A percentile compares a stretch with the other conserved stretches of the same genome.
These are phyloP conservation scores for Septoria linicola DNA, from an alignment of 2,329 filamentous ascomycete species.

Conservation along the genomic window DNA sequence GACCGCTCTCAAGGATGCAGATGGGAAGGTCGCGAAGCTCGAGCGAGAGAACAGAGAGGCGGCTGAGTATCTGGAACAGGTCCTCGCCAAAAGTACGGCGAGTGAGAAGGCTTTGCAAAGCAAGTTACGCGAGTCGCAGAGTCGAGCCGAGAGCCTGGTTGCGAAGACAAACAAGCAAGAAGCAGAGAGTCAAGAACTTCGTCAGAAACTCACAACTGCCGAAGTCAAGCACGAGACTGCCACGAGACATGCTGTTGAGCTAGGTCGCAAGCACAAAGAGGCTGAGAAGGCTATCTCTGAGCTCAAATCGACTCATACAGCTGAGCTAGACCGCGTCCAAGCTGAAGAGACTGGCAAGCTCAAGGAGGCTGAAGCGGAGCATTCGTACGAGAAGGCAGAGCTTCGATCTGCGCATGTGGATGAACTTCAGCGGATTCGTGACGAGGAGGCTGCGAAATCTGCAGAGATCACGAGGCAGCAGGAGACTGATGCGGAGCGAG, in stretches of 20 bases:
- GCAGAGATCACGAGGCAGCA: neutral
- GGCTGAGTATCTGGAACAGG: conserved; percentile 23
- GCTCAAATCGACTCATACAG: conserved; percentile 1
- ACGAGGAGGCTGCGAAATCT: neutral
- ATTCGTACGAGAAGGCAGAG: conserved; percentile 5
- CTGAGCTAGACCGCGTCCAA: conserved; percentile 3
- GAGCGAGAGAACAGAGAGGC: conserved; percentile 25
- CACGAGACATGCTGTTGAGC: conserved; percentile 11
- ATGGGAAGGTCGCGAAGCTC: conserved; percentile 21
- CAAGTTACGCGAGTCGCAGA: conserved; percentile 24
- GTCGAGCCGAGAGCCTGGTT: conserved; percentile 15
- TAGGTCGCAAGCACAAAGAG: conserved; percentile 5
- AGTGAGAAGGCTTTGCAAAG: conserved; percentile 16
- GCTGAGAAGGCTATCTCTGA: neutral
- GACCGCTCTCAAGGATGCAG: conserved; percentile 13
- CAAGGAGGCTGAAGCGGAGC: conserved; percentile 5
- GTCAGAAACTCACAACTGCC: conserved; percentile 24
- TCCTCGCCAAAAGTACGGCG: conserved; percentile 16
- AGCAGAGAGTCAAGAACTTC: conserved; percentile 14
- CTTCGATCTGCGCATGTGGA: neutral
- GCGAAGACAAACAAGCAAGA: conserved; percentile 19
- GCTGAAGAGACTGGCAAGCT: neutral
- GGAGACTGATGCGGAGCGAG: neutral
- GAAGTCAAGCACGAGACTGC: conserved; percentile 16
- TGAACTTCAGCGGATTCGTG: neutral